These are phyloP conservation scores for Russula sp. DNA, from an alignment of 768 basidiomycete genomes.

Conservation along the genomic window DNA sequence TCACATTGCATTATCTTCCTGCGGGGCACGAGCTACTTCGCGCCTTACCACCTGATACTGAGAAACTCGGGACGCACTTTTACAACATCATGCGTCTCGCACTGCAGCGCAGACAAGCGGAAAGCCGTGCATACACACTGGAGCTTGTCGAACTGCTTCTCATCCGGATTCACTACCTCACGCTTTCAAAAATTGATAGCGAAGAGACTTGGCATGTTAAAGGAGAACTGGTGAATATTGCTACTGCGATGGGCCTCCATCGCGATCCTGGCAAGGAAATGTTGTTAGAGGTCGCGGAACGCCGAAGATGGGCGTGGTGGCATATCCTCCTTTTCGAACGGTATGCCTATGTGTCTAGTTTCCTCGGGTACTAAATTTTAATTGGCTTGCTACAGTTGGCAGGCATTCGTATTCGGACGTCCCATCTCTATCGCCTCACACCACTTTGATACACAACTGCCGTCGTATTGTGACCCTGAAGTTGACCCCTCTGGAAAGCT, in stretches of 20 bases:
- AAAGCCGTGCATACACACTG: conserved; percentile 44
- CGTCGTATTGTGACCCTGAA: conserved; percentile 52
- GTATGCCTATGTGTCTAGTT: conserved; percentile 32
- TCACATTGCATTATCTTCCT: conserved; percentile 67
- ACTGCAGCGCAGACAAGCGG: conserved; percentile 52
- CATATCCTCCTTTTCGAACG: conserved; percentile 68
- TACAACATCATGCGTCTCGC: conserved; percentile 62
- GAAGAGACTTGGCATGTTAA: conserved; percentile 69
- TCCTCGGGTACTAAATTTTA: neutral
- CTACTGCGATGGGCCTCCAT: conserved; percentile 71
- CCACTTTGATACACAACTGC: conserved; percentile 70
- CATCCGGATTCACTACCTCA: conserved; percentile 59
- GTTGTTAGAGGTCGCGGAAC: conserved; percentile 59
- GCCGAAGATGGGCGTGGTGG: conserved; percentile 82
- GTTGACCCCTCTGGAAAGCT: conserved; percentile 46
- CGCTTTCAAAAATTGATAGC: conserved; percentile 55
- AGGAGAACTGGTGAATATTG: conserved; percentile 60
- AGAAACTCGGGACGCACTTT: conserved; percentile 57
- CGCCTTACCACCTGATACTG: conserved; percentile 38
- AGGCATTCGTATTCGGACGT: conserved; percentile 74
- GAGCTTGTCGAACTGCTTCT: conserved; percentile 66
- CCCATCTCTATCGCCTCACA: conserved; percentile 63
- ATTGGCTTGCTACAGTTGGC: conserved; percentile 46
- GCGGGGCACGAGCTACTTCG: conserved; percentile 54
- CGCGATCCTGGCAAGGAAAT: conserved; percentile 71